A percentile compares a stretch with the other conserved stretches of the same genome.
Evolutionary conservation across 306 rosid genomes (phyloP).

Genomic region (Betula pendula): DNA sequence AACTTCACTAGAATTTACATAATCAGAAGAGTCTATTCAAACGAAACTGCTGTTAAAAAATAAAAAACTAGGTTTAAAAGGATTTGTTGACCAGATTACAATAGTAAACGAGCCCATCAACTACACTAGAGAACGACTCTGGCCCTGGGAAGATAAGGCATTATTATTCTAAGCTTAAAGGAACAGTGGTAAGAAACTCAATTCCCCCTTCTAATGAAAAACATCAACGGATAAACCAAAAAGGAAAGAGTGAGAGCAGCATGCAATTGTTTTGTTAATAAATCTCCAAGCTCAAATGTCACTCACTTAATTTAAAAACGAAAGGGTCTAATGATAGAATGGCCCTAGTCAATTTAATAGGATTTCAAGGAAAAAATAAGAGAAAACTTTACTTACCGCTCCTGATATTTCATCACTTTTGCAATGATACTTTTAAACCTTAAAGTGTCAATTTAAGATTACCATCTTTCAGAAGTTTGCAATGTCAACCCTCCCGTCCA

Average conservation of each 20-base stretch:
- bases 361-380: background rate
- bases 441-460: no score
- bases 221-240: background rate
- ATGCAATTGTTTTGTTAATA: background rate
- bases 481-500: no score
- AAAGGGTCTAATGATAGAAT: background rate
- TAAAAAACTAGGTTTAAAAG: background rate
- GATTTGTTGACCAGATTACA: background rate
- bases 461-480: no score
- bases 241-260: background rate
- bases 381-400: no score
- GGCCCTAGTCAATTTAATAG: background rate
- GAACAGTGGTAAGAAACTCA: background rate
- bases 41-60: no score
- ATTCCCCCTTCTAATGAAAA: background rate
- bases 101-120: background rate
- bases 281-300: background rate
- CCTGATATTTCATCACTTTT: no score
- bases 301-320: background rate
- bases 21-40: background rate
- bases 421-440: no score
- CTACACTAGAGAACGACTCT: background rate
- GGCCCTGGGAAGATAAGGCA: background rate
- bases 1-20: background rate
- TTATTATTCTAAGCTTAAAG: background rate